Conservation (phyloP, 371 early-diverging fungal species). For the Circinella umbellata region DNA sequence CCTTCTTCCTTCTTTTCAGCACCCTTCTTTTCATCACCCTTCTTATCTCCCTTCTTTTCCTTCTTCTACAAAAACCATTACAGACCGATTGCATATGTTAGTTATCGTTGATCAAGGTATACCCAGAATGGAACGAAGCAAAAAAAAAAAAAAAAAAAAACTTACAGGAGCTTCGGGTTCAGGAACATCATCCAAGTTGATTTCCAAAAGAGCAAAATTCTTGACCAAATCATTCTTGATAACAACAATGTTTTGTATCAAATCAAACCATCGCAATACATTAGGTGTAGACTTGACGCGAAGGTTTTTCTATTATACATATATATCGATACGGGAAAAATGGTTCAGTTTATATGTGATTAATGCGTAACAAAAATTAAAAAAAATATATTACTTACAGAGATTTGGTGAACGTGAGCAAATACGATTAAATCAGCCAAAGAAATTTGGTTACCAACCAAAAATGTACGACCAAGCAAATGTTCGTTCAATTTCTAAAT, state of each 20-base stretch:
- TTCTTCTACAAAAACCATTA: conserved; percentile 29
- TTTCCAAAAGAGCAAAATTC: conserved; percentile 57
- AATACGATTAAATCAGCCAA: conserved; percentile 77
- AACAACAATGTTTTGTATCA: conserved; percentile 70
- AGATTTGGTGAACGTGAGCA: conserved; percentile 64
- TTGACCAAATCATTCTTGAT: conserved; percentile 47
- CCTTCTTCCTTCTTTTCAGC: conserved; percentile 44
- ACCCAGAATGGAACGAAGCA: too few species aligned
- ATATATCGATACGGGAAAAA: not conserved
- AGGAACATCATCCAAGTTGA: conserved; percentile 62
- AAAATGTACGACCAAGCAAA: conserved; percentile 64
- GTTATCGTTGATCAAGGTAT: too few species aligned
- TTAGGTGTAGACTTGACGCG: conserved; percentile 52
- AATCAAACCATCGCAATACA: conserved; percentile 80
- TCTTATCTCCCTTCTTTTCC: conserved; percentile 41
- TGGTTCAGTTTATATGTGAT: too few species aligned
- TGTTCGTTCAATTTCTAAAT: conserved; percentile 66
- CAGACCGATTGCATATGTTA: not conserved
- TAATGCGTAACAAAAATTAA: too few species aligned
- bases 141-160: not conserved
- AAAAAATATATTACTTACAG: conserved; percentile 39
- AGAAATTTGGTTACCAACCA: conserved; percentile 68
- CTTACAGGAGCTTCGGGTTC: conserved; percentile 56
- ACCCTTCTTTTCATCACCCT: conserved; percentile 29
- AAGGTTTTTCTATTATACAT: conserved; percentile 41